Base-by-base conservation (phyloP, 2,329 filamentous ascomycete species). In the Aquanectria penicillioides region DNA sequence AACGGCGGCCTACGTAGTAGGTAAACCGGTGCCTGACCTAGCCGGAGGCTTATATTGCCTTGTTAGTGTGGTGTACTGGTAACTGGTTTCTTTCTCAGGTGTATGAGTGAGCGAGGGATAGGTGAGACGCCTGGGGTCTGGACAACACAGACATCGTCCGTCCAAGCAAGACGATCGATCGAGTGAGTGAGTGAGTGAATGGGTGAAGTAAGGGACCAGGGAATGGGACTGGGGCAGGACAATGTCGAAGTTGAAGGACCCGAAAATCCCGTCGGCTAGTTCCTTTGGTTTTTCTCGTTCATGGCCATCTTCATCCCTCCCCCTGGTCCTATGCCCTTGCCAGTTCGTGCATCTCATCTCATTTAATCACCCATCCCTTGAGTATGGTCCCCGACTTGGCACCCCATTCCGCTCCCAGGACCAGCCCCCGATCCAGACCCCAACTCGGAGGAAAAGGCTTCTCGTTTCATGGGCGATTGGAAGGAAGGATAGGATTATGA, bases 1-100 rank as follows among this genome's bases (percentile, higher is more conserved):
- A 56, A 60, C 59, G 49, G 57, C 64, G 59, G 41, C 43, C 41
- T 46, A 64, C 44, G 48, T 59, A 54, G 55, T 55, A 56, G 59
- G 58, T 62, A 50, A 60, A 56, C 56, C 65, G 53, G 64, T 62
- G 59, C 66, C 66, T 69, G 57, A 57, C 56, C 60, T 69, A 67
- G 64, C 41, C 47, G 28, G 58, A 63, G 64, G 61, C 57, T 66
- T 52, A 63, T 61, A 64, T 60, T 31, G 55, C 47, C 47, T 51
- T 40, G 17, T 54, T 55, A 26, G 46, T 51, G 49, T 57, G 57
- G 56, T 62, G 60, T 59, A 34, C 28, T 47, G 17, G 40, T 28
- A 36, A 46, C 40, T 31, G 34, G 54, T 57, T 47, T 47, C 49
- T 52, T 33, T 28, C 49, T 41, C 47, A 51, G 48, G 36, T 25